These are phyloP conservation scores for Geoglossum cookeanum DNA, from an alignment of 2,329 filamentous ascomycete species.

Conservation along the genomic window DNA sequence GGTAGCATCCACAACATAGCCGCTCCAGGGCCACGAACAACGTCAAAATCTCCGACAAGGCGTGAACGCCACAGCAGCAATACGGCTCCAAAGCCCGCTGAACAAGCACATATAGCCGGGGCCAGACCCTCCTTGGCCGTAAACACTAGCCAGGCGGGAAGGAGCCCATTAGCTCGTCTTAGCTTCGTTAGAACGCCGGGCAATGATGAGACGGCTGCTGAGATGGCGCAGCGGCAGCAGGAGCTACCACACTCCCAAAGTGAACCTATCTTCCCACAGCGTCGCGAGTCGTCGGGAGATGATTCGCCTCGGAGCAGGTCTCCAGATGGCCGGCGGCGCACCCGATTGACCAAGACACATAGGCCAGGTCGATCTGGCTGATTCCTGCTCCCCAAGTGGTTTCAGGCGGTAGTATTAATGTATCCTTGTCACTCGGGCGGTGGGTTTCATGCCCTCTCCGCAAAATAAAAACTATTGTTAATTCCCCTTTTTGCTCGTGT, in stretches of 20 bases:
- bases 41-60: slow-evolving; percentile 2
- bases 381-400: not conserved
- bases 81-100: slow-evolving; percentile 2
- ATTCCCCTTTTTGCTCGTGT: not conserved
- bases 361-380: not conserved
- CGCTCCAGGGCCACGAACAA: slow-evolving; percentile 4
- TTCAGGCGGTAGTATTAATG: not conserved
- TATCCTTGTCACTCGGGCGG: too few species aligned
- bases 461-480: not conserved
- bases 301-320: not conserved
- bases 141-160: slow-evolving; percentile 16
- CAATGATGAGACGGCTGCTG: slow-evolving; percentile 16
- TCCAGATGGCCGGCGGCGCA: not conserved
- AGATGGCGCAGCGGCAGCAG: slow-evolving; percentile 18
- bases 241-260: slow-evolving; percentile 2
- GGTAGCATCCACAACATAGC: slow-evolving; percentile 8
- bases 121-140: slow-evolving; percentile 1
- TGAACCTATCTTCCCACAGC: not conserved
- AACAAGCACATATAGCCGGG: not conserved
- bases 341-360: not conserved
- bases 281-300: not conserved
- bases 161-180: slow-evolving; percentile 26
- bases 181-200: slow-evolving; percentile 22
- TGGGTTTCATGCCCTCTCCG: too few species aligned
- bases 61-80: not conserved